Evolutionary conservation across 768 basidiomycete species (phyloP).

Genomic region (Pisolithus tinctorius): DNA sequence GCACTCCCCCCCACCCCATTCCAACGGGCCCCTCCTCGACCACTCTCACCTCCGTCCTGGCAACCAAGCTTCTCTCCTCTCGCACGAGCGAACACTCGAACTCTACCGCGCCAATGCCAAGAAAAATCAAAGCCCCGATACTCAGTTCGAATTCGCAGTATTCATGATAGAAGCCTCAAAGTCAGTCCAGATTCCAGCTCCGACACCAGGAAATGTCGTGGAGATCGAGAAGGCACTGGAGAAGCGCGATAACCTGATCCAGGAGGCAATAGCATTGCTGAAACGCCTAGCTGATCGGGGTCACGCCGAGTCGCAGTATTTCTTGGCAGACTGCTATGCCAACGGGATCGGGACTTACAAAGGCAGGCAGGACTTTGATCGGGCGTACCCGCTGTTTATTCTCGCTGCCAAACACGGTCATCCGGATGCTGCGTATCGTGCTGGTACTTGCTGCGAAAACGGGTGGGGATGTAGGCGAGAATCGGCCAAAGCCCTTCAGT

Average conservation of each 20-base stretch:
- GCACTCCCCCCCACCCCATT: slow-evolving; percentile 52
- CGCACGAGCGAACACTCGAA: slow-evolving; percentile 93
- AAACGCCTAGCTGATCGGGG: slow-evolving; percentile 92
- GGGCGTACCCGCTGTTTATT: slow-evolving; percentile 92
- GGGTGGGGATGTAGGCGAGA: slow-evolving; percentile 97
- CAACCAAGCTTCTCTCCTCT: slow-evolving; percentile 86
- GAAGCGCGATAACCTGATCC: slow-evolving; percentile 81
- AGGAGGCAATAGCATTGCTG: slow-evolving; percentile 81
- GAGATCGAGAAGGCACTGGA: slow-evolving; percentile 75
- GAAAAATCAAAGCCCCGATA: slow-evolving; percentile 95
- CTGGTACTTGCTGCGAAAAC: slow-evolving; percentile 97
- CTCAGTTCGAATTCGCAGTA: slow-evolving; percentile 97
- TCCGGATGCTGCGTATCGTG: slow-evolving; percentile 90
- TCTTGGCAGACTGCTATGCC: slow-evolving; percentile 95
- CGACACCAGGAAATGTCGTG: slow-evolving; percentile 66
- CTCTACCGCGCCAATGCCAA: slow-evolving; percentile 97
- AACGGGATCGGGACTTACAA: slow-evolving; percentile 95
- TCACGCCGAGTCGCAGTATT: slow-evolving; percentile 92
- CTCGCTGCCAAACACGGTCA: slow-evolving; percentile 97
- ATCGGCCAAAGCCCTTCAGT: slow-evolving; percentile 83
- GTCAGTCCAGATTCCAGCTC: slow-evolving; percentile 69
- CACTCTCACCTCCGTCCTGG: slow-evolving; percentile 92
- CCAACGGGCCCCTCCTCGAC: slow-evolving; percentile 64
- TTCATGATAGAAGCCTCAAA: slow-evolving; percentile 99
- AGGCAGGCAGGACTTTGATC: slow-evolving; percentile 92